Evolutionary conservation across 805 yeast genomes (phyloP), one percentile per base, ranked within the genome.

Genomic region (Candida fluviatilis): DNA sequence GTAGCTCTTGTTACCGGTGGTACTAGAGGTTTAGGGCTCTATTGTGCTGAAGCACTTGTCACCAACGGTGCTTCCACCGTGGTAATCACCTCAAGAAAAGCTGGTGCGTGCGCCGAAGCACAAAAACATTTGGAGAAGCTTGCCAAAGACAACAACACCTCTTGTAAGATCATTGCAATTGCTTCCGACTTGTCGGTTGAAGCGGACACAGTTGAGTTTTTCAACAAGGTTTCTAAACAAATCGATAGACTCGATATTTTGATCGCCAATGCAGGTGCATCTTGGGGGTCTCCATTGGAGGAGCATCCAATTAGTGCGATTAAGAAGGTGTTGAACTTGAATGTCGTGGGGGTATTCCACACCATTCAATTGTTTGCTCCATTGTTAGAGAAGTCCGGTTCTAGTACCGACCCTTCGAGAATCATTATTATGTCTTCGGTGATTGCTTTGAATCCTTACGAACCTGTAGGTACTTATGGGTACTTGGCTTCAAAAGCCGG

Each of bases 211-310:
- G 58, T 64, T 38, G 46, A 58, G 15, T 71, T 83, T 44, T 58
- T 50, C 34, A 57, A 65, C 4, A 69, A 65, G 27, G 73, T 74
- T 12, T 42, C 56, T 12, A 55, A 60, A 40, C 54, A 52, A 15
- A 72, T 74, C 18, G 55, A 57, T 13, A 65, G 69, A 49, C 69
- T 82, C 26, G 78, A 83, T 56, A 80, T 83, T 43, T 66, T 83
- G 45, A 69, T 81, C 49, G 86, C 89, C 35, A 84, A 83, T 51
- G 90, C 91, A 4, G 91, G 91, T 21, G 88, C 89, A 6, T 62
- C 82, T 11, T 83, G 90, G 90, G 90, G 89, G 14, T 81, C 78
- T 1, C 75, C 75, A 10, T 57, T 84, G 35, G 78, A 68, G 27
- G 60, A 62, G 8, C 89, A 84, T 51, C 78, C 86, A 3, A 77